Percentiles rank a stretch among this genome's conserved stretches.
Conservation (phyloP, 352 stramenopile species). For the Pythium phragmiticola region DNA sequence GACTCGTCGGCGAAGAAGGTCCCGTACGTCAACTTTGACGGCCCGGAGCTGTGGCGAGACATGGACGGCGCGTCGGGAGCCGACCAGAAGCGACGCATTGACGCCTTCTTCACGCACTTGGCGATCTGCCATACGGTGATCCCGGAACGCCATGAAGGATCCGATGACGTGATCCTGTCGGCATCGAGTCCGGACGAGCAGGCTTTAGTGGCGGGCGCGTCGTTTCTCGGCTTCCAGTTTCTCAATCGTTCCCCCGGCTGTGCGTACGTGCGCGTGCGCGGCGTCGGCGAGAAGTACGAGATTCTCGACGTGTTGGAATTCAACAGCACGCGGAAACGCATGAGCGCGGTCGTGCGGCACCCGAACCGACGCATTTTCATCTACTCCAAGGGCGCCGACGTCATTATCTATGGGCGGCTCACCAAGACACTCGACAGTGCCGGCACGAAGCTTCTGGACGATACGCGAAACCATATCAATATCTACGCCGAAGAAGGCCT, state of each 20-base stretch:
- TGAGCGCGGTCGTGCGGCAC: slow-evolving; percentile 82
- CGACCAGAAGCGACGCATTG: slow-evolving; percentile 50
- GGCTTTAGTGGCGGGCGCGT: slow-evolving; percentile 81
- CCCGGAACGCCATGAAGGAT: slow-evolving; percentile 49
- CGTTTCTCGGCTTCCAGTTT: slow-evolving; percentile 87
- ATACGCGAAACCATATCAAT: slow-evolving; percentile 71
- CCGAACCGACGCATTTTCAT: slow-evolving; percentile 69
- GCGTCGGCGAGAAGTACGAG: slow-evolving; percentile 80
- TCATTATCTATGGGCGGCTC: slow-evolving; percentile 66
- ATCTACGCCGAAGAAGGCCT: slow-evolving; percentile 84
- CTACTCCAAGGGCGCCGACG: slow-evolving; percentile 72
- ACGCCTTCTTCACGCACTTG: slow-evolving; percentile 74
- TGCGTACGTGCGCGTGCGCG: slow-evolving; percentile 49
- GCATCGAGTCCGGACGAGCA: slow-evolving; percentile 85
- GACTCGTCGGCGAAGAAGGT: slow-evolving; percentile 19
- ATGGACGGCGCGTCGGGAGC: slow-evolving; percentile 23
- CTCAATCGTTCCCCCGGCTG: slow-evolving; percentile 59
- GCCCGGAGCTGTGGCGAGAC: slow-evolving; percentile 50
- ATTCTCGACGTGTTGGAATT: slow-evolving; percentile 95
- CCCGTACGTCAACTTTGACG: slow-evolving; percentile 66
- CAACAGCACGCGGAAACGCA: slow-evolving; percentile 85
- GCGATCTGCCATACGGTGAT: slow-evolving; percentile 80
- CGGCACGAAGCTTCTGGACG: slow-evolving; percentile 37
- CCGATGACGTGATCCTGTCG: slow-evolving; percentile 60
- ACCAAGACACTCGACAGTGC: slow-evolving; percentile 62